Conservation (phyloP, 2,329 filamentous ascomycete species). For the Sclerotinia minor region DNA sequence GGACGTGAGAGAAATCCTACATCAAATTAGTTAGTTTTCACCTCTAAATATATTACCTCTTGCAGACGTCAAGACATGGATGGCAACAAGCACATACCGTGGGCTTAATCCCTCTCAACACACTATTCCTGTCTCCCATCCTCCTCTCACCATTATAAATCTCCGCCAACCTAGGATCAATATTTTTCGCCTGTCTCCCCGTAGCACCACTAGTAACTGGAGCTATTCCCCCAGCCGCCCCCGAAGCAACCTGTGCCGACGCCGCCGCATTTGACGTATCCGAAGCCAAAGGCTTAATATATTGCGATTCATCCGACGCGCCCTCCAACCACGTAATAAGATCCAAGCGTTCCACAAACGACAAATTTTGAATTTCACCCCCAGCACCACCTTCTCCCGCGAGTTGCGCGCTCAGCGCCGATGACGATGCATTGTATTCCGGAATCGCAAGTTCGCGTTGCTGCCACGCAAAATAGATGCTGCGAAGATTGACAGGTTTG, state of each 20-base stretch:
- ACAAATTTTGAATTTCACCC: conserved; percentile 78
- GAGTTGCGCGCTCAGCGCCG: conserved; percentile 77
- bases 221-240: conserved; percentile 45
- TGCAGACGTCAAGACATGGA: background rate
- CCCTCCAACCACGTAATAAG: conserved; percentile 92
- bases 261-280: conserved; percentile 50
- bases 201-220: conserved; percentile 48
- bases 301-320: conserved; percentile 85
- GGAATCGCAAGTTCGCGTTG: conserved; percentile 88
- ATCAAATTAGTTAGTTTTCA: background rate
- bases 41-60: background rate
- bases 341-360: conserved; percentile 89
- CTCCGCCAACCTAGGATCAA: conserved; percentile 79
- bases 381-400: conserved; percentile 51
- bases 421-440: conserved; percentile 85
- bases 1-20: conserved; percentile 91
- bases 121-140: conserved; percentile 89
- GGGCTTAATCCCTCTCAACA: conserved; percentile 82
- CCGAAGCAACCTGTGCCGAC: conserved; percentile 51
- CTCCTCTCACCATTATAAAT: conserved; percentile 91
- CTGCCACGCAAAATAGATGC: conserved; percentile 93
- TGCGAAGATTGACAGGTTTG: conserved; percentile 78
- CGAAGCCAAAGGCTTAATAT: conserved; percentile 79
- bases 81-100: conserved; percentile 58
- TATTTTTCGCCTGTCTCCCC: conserved; percentile 60